Evolutionary conservation across 371 early-diverging fungal species (phyloP), one percentile per base, ranked within the genome.

Genomic region (Syncephalastrum sp.): DNA sequence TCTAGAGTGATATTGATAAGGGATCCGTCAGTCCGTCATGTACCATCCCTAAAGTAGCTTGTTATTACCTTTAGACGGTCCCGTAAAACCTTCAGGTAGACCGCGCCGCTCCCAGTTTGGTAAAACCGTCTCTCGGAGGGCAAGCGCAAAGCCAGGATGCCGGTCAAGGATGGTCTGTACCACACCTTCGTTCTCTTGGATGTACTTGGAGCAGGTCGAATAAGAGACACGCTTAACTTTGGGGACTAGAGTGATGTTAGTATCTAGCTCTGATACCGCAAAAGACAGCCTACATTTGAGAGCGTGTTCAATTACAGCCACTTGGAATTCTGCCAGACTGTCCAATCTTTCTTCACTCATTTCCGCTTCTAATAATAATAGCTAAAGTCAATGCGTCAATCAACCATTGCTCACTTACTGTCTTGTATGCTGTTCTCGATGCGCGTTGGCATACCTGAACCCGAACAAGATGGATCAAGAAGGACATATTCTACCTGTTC

Each of bases 391-490:
- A 0, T 12, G 10, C 10, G 38, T 5, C 38, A 33, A 2, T 8
- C 38, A 12, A 33, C 2, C 38, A 33, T 10, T 0, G 29, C 29
- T 10, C 6, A 33, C 38, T 33, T 33, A 33, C 38, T 33, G 38
- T 33, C 38, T 33, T 33, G 38, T 33, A 33, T 33, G 10, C 38
- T 33, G 38, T 33, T 33, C 38, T 33, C 38, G 8, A 33, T 33
- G 10, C 38, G 38, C 2, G 38, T 33, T 33, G 38, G 38, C 38
- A 96, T 99, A 3, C 99, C 99, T 16, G 97, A 96, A 2, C 99
- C 99, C 42, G 96, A 95, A 67, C 99, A 99, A 5, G 95, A 94
- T 14, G 99, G 99, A 76, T 99, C 99, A 42, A 99, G 74, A 42
- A 99, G 69, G 49, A 97, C 90, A 72, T 95, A 96, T 53, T 94